Evolutionary conservation across 148 eudicot genomes (phyloP), one percentile per base, ranked within the genome.

Genomic region (Rheum nobile): DNA sequence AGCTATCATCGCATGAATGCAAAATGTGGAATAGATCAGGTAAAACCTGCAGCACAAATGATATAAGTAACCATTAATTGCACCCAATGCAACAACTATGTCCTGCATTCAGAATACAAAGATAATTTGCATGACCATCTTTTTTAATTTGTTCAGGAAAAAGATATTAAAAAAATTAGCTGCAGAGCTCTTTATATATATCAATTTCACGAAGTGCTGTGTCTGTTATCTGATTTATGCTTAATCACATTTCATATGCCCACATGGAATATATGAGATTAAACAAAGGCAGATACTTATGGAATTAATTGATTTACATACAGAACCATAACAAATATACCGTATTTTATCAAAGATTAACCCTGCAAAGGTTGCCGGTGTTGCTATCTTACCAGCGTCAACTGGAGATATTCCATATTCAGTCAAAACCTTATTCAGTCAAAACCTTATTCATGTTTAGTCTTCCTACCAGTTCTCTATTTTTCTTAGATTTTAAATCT

Each of bases 21-120:
- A 91, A 88, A 70, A 84, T 91, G 81, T 87, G 92, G 81, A 91
- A 86, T 69, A 95, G 88, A 82, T 95, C 99, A 32, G 99, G 99
- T 77, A 95, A 86, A 75, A 95, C 99, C 98, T 95, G 82, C 79
- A 79, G 50, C 9, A 63, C 13, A 63, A 14, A 63, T 12, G 10
- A 26, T 32, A 13, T 41, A 65, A 65, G 7, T 8, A 65, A 32
- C 19, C 17, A 4, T 29, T 28, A 28, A 28, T 59, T 28, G 67
- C 67, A 59, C 26, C 34, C 35, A 59, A 59, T 28, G 67, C 37
- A 59, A 59, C 17, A 29, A 54, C 67, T 29, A 28, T 12, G 67
- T 29, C 67, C 11, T 4, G 8, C 41, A 63, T 63, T 21, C 69
- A 63, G 69, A 17, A 28, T 13, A 31, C 6, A 50, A 6, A 21